Evolutionary conservation across 169 alveolate genomes (phyloP).

Genomic region (Cryptosporidium viatorum): DNA sequence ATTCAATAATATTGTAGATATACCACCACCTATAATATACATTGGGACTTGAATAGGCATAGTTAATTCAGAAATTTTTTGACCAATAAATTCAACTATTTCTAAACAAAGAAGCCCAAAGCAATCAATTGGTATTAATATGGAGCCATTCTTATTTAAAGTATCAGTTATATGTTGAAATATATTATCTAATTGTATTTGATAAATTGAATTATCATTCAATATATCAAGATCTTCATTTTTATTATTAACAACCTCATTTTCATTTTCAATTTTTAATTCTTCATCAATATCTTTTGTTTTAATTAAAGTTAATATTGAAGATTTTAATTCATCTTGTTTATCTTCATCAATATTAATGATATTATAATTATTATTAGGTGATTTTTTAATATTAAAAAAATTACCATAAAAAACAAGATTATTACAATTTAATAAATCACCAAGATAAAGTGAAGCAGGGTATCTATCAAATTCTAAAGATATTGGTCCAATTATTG

Average conservation of each 20-base stretch:
- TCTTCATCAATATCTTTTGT: background rate
- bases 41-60: conserved; percentile 50
- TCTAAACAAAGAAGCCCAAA: conserved; percentile 51
- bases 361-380: background rate
- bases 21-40: conserved; percentile 66
- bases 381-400: background rate
- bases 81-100: conserved; percentile 62
- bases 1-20: conserved; percentile 38
- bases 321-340: background rate
- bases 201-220: background rate
- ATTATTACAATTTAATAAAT: conserved; percentile 15
- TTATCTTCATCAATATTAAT: background rate
- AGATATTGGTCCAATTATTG: conserved; percentile 51
- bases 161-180: conserved; percentile 18
- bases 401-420: conserved; percentile 54
- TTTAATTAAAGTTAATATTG: background rate
- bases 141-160: conserved; percentile 41
- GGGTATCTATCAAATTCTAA: conserved; percentile 69
- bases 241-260: background rate
- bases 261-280: background rate
- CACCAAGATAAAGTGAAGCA: conserved; percentile 63
- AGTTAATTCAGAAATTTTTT: conserved; percentile 48
- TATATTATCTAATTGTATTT: conserved; percentile 13
- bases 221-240: no score
- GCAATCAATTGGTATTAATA: conserved; percentile 49